Evolutionary conservation across 2,329 filamentous ascomycete species (phyloP).

Genomic region (Aspergillus sp.): DNA sequence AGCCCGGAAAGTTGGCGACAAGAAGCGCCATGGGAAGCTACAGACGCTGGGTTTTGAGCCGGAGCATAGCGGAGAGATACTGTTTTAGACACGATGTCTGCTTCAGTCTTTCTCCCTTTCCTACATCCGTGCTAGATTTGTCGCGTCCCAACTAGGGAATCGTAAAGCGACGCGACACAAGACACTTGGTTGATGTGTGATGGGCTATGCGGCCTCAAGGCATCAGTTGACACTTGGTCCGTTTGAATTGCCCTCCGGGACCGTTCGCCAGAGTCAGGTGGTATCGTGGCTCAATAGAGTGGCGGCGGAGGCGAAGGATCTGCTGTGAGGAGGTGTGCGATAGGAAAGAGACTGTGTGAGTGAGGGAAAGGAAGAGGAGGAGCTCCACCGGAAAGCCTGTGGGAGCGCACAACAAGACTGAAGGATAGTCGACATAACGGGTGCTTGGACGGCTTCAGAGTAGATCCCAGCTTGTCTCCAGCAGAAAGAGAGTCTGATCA

Average conservation of each 20-base stretch:
- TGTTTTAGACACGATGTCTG: slow-evolving; percentile 56
- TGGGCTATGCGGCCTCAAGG: neutral
- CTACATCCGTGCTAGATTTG: slow-evolving; percentile 2
- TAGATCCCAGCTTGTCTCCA: neutral
- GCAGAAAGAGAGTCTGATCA: neutral
- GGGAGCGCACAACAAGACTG: neutral
- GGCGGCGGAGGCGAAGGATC: neutral
- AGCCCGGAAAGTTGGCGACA: slow-evolving; percentile 71
- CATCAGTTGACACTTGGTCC: neutral
- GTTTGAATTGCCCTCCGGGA: slow-evolving; percentile 4
- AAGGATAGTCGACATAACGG: neutral
- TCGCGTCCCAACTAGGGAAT: slow-evolving; percentile 1
- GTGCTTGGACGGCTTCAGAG: neutral
- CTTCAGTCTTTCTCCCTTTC: slow-evolving; percentile 7
- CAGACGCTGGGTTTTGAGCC: slow-evolving; percentile 82
- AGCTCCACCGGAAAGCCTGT: neutral
- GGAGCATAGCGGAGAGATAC: slow-evolving; percentile 74
- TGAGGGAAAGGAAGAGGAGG: neutral
- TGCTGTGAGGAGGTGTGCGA: neutral
- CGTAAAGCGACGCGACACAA: neutral
- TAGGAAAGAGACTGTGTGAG: neutral
- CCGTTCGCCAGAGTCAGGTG: neutral
- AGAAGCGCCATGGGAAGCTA: slow-evolving; percentile 69
- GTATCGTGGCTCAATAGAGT: neutral
- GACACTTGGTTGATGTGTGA: slow-evolving; percentile 1